Evolutionary conservation across 495 filamentous ascomycete genomes (phyloP), one percentile per base, ranked within the genome.

Genomic region (Talaromyces stipitatus): DNA sequence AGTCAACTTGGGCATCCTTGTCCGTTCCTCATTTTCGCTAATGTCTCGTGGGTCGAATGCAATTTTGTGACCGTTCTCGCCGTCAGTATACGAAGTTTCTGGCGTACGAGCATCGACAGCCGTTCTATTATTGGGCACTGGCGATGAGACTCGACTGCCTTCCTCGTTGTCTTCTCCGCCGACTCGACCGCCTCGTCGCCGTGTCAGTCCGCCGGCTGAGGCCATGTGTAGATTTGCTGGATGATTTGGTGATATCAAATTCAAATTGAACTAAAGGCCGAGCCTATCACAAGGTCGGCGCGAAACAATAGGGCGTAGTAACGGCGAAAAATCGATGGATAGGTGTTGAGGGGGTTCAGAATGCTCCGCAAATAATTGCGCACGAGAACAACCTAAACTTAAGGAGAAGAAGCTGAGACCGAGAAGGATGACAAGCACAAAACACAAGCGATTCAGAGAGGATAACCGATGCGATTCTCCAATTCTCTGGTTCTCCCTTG

Each of bases 1-100:
- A 28, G 95, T 98, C 61, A 98, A 72, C 78, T 97, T 98, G 26
- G 94, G 94, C 77, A 97, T 92, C 76, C 96, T 97, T 78, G 83
- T 95, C 68, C 95, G 78, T 79, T 97, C 94, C 66, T 88, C 88
- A 71, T 86, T 96, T 82, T 98, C 95, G 73, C 88, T 95, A 69
- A 98, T 92, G 72, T 98, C 94, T 69, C 90, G 81, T 50, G 94
- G 94, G 72, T 98, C 94, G 71, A 92, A 98, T 28, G 91, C 95
- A 72, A 98, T 97, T 78, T 95, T 96, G 75, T 97, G 95, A 57
- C 94, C 94, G 78, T 96, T 97, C 76, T 95, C 92, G 64, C 87
- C 82, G 69, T 79, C 90, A 69, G 91, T 90, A 78, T 95, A 97
- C 50, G 87, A 90, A 20, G 92, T 95, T 71, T 96, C 94, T 65